Evolutionary conservation across 352 stramenopile species (phyloP).

Genomic region (Plasmopara viticola): DNA sequence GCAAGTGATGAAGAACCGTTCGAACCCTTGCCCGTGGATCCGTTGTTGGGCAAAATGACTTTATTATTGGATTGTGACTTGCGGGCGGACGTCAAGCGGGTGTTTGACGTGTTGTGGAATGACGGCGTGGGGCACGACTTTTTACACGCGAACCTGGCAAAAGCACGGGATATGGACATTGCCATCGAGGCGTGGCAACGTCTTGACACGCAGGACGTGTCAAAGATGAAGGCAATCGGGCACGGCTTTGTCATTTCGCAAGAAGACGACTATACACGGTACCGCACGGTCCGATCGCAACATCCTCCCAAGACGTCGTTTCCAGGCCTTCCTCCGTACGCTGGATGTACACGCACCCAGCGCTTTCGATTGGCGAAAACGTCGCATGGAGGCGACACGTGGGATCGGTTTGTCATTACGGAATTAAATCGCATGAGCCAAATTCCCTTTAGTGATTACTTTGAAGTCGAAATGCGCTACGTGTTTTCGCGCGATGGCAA

Average conservation of each 20-base stretch:
- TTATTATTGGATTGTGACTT: constrained; percentile 66
- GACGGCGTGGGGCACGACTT: constrained; percentile 52
- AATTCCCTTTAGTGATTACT: constrained; percentile 79
- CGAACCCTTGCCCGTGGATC: constrained; percentile 46
- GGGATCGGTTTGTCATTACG: constrained; percentile 58
- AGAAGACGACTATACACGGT: constrained; percentile 42
- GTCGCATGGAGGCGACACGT: constrained; percentile 33
- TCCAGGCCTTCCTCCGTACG: constrained; percentile 47
- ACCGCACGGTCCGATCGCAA: constrained; percentile 38
- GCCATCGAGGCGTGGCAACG: constrained; percentile 47
- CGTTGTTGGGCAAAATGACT: constrained; percentile 52
- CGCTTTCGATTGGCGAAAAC: constrained; percentile 43
- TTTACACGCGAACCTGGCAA: constrained; percentile 39
- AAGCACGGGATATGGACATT: constrained; percentile 67
- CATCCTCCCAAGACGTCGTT: constrained; percentile 62
- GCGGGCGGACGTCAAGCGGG: constrained; percentile 45
- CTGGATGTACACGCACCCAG: constrained; percentile 39
- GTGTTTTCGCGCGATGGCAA: constrained; percentile 69
- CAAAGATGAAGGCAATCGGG: constrained; percentile 15
- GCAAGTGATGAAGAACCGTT: constrained; percentile 56
- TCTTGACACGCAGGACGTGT: constrained; percentile 23
- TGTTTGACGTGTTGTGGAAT: constrained; percentile 68
- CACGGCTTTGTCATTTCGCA: constrained; percentile 45
- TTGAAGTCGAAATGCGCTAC: constrained; percentile 77
- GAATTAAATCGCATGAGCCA: constrained; percentile 62